Evolutionary conservation across 176 grass and related monocot genomes (phyloP).

Genomic region (Chloris gayana): DNA sequence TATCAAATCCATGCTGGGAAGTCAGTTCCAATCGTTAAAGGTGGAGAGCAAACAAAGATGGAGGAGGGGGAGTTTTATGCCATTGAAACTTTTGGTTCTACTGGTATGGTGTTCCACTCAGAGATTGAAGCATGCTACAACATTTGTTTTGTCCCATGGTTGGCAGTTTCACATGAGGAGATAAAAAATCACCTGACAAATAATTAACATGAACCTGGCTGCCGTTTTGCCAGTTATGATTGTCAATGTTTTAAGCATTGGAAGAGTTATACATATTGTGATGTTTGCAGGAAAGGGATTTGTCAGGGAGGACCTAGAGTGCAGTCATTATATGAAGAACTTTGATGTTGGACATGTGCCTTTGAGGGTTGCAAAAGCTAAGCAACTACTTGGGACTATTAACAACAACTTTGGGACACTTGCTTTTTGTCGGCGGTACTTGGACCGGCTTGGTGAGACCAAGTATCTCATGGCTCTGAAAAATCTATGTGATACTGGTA

Average conservation of each 20-base stretch:
- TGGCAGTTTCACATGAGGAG: neutral
- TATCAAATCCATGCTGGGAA: slow-evolving; percentile 98
- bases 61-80: slow-evolving; percentile 98
- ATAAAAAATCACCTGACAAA: neutral
- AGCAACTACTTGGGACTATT: slow-evolving; percentile 88
- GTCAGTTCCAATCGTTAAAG: slow-evolving; percentile 95
- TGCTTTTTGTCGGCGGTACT: slow-evolving; percentile 89
- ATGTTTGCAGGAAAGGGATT: slow-evolving; percentile 71
- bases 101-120: slow-evolving; percentile 46
- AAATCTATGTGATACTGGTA: slow-evolving; percentile 82
- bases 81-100: slow-evolving; percentile 96
- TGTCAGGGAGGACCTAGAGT: slow-evolving; percentile 91
- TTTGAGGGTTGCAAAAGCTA: slow-evolving; percentile 80
- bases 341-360: slow-evolving; percentile 92
- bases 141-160: neutral
- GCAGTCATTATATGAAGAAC: slow-evolving; percentile 99
- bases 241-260: neutral
- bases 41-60: slow-evolving; percentile 99
- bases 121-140: neutral
- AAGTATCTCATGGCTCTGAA: slow-evolving; percentile 98
- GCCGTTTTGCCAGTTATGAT: neutral
- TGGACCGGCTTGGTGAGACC: slow-evolving; percentile 88
- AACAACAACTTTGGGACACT: slow-evolving; percentile 96
- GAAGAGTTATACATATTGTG: slow-evolving; percentile 8
- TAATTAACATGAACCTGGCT: neutral